Base-by-base conservation (phyloP, 1,284 basidiomycete species). In the Rhodotorula sp. region DNA sequence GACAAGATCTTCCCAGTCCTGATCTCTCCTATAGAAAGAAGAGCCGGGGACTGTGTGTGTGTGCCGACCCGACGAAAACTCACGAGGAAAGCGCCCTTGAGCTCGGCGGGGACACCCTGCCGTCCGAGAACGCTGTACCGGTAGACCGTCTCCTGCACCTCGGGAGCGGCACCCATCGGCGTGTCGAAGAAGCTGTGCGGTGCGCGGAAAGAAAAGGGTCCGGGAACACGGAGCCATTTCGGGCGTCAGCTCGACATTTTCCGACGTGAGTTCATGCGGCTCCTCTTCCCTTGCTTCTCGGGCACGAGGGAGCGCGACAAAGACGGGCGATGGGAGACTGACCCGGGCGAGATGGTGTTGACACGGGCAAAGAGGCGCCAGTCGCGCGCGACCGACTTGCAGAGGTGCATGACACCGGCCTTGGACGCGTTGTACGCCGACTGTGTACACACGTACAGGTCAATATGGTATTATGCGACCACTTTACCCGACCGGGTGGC, bases 381-480 rank as follows among this genome's bases (percentile, higher is more conserved):
- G 77, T 89, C 88, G 0, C 86, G 83, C 0, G 88, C 88, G 6
- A 89, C 82, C 3, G 84, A 86, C 76, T 85, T 86, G 14, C 83
- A 81, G 15, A 88, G 82, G 70, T 85, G 85, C 21, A 85, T 84
- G 0, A 87, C 87, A 3, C 87, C 87, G 16, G 78, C 79, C 76
- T 80, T 79, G 56, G 76, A 79, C 16, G 78, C 78, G 76, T 79
- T 88, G 67, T 76, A 65, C 19, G 64, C 62, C 12, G 43, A 19
- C 62, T 63, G 50, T 26, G 4, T 18, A 12, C 7, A 14, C 12
- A n/a, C 5, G 21, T 80, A 1, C 77, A 75, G 3, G 79, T 15
- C 14, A 52, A n/a, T 21, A 38, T 34, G 34, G 34, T 5, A 4
- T 6, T 34, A 34, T 34, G 34, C 34, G 34, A 34, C 6, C 12